Conservation (phyloP, 1,284 basidiomycete genomes). For the Puccinia hordei region DNA sequence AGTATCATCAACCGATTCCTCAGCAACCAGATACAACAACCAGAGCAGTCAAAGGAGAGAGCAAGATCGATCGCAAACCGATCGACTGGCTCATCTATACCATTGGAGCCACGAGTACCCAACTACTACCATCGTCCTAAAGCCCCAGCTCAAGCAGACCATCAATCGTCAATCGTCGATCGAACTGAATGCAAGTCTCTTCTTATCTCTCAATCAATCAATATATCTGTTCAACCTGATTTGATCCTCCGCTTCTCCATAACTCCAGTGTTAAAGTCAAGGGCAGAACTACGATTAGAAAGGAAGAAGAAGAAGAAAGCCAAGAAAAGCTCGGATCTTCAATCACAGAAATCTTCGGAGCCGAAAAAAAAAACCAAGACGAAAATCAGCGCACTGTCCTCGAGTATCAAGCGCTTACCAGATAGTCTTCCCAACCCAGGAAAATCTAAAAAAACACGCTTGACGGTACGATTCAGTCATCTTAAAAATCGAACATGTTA, state of each 20-base stretch:
- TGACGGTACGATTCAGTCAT: not conserved
- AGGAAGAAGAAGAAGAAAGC: not conserved
- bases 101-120: not conserved
- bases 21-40: not conserved
- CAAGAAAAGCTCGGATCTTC: not conserved
- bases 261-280: not conserved
- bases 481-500: not conserved
- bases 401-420: constrained; percentile 1
- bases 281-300: not conserved
- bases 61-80: not conserved
- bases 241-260: not conserved
- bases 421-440: constrained; percentile 2
- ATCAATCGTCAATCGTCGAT: constrained; percentile 1
- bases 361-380: not conserved
- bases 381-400: not conserved
- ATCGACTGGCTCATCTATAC: not conserved
- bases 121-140: not conserved
- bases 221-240: too few relatives aligned
- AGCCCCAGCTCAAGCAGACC: not conserved
- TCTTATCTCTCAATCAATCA: not conserved
- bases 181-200: not conserved
- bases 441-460: not conserved
- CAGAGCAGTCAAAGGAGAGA: not conserved
- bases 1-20: constrained; percentile 1
- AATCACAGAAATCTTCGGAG: not conserved